Evolutionary conservation across 805 yeast genomes (phyloP), one percentile per base, ranked within the genome.

Genomic region (Naumovozyma dairenensis): DNA sequence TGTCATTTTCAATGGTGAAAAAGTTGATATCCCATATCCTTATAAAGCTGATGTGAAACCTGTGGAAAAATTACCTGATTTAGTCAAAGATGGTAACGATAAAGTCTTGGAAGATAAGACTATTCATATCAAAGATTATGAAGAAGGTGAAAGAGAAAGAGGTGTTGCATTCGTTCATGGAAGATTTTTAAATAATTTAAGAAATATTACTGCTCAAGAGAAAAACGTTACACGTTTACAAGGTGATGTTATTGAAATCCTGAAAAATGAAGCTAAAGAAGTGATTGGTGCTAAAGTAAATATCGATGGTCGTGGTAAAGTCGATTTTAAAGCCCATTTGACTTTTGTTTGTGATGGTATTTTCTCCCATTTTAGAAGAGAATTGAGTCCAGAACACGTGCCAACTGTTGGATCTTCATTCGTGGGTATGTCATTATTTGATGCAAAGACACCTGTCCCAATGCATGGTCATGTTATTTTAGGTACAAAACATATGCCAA

Each of bases 141-240:
- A 80, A 39, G 63, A 62, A 10, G 70, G 63, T 43, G 75, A 71
- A 36, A 60, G 69, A 38, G 71, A 66, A 44, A 50, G 63, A 45
- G 98, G 98, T 36, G 81, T 82, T 4, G 80, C 94, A 1, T 86
- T 92, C 63, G 94, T 85, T 49, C 96, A 92, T 55, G 98, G 98
- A 15, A 77, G 74, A 37, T 92, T 92, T 49, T 68, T 92, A 33
- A 64, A 66, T 56, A 85, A 85, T 51, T 66, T 92, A 44, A 72
- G 98, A 45, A 51, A 55, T 10, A 73, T 81, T n/a, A 87, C 82
- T 15, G 65, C 68, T 31, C 54, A 53, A 6, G 92, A 86, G 46
- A 67, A 72, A 26, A 85, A 86, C 48, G 82, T 89, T 14, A 77
- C 87, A 2, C 64, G 80, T 51, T 44, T 84, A 25, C 87, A 85